Evolutionary conservation across 352 stramenopile species (phyloP).

Genomic region (Phytophthora ohioensis): DNA sequence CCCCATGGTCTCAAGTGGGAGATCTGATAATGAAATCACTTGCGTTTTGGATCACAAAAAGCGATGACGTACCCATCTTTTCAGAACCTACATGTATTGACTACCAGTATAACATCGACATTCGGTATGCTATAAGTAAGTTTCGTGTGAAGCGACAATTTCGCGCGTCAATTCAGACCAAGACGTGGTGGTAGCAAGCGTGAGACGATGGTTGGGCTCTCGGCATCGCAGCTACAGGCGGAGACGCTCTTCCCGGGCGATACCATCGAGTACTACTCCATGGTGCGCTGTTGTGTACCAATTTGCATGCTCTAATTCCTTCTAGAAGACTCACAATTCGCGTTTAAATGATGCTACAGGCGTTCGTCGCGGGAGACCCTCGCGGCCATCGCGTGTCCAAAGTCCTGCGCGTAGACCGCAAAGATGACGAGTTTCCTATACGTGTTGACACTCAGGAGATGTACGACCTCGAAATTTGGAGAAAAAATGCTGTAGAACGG

Average conservation of each 20-base stretch:
- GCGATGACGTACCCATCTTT: too few species aligned
- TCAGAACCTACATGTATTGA: too few species aligned
- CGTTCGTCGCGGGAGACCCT: slow-evolving; percentile 73
- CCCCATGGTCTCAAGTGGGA: not conserved
- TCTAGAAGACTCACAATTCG: slow-evolving; percentile 22
- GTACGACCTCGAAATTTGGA: slow-evolving; percentile 38
- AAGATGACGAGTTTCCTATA: slow-evolving; percentile 65
- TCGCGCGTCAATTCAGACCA: slow-evolving; percentile 3
- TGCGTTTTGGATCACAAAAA: too few species aligned
- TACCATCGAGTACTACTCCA: slow-evolving; percentile 85
- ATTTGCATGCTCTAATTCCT: not conserved
- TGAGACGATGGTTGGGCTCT: slow-evolving; percentile 48
- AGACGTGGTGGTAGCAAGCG: slow-evolving; percentile 11
- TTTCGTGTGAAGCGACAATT: slow-evolving; percentile 4
- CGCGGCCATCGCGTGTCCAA: slow-evolving; percentile 73
- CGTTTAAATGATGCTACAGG: slow-evolving; percentile 37
- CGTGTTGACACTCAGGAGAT: slow-evolving; percentile 76
- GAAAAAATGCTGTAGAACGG: not conserved
- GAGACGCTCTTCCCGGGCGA: slow-evolving; percentile 77
- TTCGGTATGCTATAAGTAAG: not conserved
- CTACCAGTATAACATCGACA: too few species aligned
- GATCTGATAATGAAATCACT: slow-evolving; percentile 5
- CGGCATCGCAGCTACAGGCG: slow-evolving; percentile 57
- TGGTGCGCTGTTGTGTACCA: slow-evolving; percentile 37
- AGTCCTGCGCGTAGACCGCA: slow-evolving; percentile 56